These are phyloP conservation scores for Metarhizium sp. DNA, from an alignment of 2,329 filamentous ascomycete species.

Conservation along the genomic window DNA sequence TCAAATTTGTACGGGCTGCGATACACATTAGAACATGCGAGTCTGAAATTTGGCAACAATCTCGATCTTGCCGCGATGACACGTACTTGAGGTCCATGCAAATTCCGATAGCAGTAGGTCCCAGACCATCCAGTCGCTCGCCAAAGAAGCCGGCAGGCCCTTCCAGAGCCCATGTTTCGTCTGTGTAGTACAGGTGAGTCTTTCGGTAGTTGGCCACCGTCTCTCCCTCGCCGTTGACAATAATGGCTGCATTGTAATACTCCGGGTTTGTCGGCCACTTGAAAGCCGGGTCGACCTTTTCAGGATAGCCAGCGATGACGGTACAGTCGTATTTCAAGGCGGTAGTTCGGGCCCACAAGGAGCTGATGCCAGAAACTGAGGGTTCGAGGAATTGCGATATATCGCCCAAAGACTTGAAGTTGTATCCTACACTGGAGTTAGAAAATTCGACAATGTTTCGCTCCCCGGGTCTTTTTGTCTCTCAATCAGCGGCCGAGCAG, in stretches of 20 bases:
- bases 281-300: constrained; percentile 45
- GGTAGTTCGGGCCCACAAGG: constrained; percentile 60
- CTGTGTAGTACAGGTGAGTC: constrained; percentile 46
- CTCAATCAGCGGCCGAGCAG: background rate
- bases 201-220: constrained; percentile 53
- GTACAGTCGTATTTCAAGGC: constrained; percentile 58
- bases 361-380: constrained; percentile 54
- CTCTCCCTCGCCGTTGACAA: constrained; percentile 51
- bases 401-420: constrained; percentile 60
- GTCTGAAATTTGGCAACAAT: background rate
- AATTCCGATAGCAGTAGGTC: constrained; percentile 47
- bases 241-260: constrained; percentile 45
- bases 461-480: background rate
- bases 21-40: background rate
- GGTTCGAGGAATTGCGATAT: constrained; percentile 63
- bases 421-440: constrained; percentile 50
- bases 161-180: constrained; percentile 53
- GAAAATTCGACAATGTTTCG: background rate
- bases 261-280: constrained; percentile 43
- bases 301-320: constrained; percentile 67
- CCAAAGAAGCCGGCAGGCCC: constrained; percentile 40
- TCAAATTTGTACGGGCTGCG: constrained; percentile 27
- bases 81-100: constrained; percentile 55
- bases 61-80: background rate
- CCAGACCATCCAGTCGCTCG: constrained; percentile 35